phyloP scores from a whole-genome alignment of 805 yeast genomes.

The Hanseniaspora lindneri region DNA sequence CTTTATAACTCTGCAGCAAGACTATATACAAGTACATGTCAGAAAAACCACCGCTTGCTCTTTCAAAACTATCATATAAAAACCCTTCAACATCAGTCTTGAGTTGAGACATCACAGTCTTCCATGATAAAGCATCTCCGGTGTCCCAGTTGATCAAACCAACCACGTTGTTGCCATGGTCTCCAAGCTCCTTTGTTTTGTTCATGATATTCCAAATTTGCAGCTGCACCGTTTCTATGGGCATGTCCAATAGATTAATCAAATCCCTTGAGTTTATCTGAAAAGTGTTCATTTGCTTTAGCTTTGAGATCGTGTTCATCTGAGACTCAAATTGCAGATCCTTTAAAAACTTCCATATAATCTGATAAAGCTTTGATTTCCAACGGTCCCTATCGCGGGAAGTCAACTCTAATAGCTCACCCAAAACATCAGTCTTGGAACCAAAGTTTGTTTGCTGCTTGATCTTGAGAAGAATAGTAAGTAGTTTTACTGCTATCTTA shows the following conservation, averaged over 20 bases:
- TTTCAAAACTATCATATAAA: constrained; percentile 5
- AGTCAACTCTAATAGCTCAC: neutral
- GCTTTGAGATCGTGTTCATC: constrained; percentile 6
- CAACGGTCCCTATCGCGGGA: constrained; percentile 8
- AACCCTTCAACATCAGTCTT: constrained; percentile 8
- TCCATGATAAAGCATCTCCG: constrained; percentile 13
- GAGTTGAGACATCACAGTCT: neutral
- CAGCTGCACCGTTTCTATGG: constrained; percentile 10
- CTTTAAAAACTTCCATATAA: constrained; percentile 5
- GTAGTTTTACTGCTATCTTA: constrained; percentile 10
- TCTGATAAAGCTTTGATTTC: constrained; percentile 6
- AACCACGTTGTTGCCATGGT: neutral
- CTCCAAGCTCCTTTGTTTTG: neutral
- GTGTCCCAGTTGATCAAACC: constrained; percentile 11
- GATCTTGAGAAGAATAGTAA: neutral
- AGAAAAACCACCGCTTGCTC: constrained; percentile 11
- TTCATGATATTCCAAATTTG: constrained; percentile 14
- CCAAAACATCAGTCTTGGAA: neutral
- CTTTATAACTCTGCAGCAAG: constrained; percentile 4
- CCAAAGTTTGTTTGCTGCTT: constrained; percentile 3
- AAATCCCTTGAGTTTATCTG: constrained; percentile 11
- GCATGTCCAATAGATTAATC: constrained; percentile 14
- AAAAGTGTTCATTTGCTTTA: constrained; percentile 8
- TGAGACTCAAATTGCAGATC: constrained; percentile 15
- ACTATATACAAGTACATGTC: constrained; percentile 10